Evolutionary conservation across 192 early-diverging fungal genomes (phyloP), one percentile per base, ranked within the genome.

Genomic region (Coemansia guatemalensis): DNA sequence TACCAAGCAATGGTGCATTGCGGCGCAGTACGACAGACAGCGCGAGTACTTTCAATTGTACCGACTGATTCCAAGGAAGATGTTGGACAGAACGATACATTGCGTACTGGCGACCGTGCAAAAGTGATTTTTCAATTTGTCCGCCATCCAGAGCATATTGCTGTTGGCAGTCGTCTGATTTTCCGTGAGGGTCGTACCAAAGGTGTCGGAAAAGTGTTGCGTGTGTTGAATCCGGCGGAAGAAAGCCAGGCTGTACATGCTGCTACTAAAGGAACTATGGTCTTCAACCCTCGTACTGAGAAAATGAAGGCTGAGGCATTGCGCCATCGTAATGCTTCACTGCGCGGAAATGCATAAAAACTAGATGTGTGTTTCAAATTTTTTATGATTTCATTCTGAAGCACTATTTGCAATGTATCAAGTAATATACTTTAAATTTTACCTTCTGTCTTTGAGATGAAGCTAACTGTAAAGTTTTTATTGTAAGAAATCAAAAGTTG

Each of bases 1-100:
- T 97, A 97, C 75, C 95, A 97, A 81, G 93, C 95, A 4, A 97
- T 97, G 95, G 62, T 97, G 52, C 95, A 97, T 60, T 95, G 92
- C 62, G 93, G 93, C 0, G 85, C 84, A 52, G 90, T 88, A 8
- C 83, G 93, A 18, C 95, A 97, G 75, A 94, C 95, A 0, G 95
- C 92, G 0, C 83, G 88, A 35, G 90, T 97, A 21, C 73, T 93
- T 35, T 82, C 87, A 0, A 81, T 81, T 29, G 47, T 60, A 20
- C 60, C 58, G 0, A 59, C 41, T 6, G 56, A 68, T 32, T 25
- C 23, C 9, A 39, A 44, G 5, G 56, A 58, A 21, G 39, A 32
- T 20, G 20, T 75, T 92, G 83, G 8, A 8, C 24, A 21, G 18
- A 85, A 91, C 18, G 75, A 72, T 32, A 82, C 92, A 6, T 71